Percentiles rank a stretch among this genome's conserved stretches.
Conservation (phyloP, 257 asterid species). For the Jacaranda mimosifolia region DNA sequence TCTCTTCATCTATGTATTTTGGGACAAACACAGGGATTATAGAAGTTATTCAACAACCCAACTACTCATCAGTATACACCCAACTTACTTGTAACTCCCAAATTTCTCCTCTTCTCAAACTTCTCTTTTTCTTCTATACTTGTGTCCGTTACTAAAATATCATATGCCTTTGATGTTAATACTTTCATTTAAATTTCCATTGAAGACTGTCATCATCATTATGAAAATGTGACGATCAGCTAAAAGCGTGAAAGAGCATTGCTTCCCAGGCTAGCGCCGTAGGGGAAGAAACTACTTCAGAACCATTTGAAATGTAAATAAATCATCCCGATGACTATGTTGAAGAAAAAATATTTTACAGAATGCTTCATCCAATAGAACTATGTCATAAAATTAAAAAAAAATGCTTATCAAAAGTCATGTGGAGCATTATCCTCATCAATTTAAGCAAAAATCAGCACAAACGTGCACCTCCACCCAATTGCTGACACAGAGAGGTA, state of each 20-base stretch:
- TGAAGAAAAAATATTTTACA: background rate
- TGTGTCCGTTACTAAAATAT: background rate
- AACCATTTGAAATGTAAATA: background rate
- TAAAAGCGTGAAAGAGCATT: background rate
- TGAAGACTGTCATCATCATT: background rate
- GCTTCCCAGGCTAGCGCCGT: background rate
- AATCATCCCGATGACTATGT: background rate
- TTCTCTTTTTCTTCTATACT: background rate
- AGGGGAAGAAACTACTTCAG: background rate
- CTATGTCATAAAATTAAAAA: background rate
- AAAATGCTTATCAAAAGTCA: background rate
- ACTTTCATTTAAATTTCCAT: background rate
- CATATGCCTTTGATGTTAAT: too few species aligned
- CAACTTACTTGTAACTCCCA: slow-evolving; percentile 15
- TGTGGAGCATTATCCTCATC: background rate
- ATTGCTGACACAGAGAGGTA: background rate
- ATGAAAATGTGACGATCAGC: background rate
- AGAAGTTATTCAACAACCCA: background rate
- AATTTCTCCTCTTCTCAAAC: background rate
- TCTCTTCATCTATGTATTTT: background rate
- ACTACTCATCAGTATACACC: background rate
- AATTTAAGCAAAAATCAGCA: slow-evolving; percentile 3
- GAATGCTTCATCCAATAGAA: background rate
- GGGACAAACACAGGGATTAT: background rate
- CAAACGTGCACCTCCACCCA: background rate